These are phyloP conservation scores for Cladobotryum mycophilum DNA, from an alignment of 2,329 filamentous ascomycete species.

Conservation along the genomic window DNA sequence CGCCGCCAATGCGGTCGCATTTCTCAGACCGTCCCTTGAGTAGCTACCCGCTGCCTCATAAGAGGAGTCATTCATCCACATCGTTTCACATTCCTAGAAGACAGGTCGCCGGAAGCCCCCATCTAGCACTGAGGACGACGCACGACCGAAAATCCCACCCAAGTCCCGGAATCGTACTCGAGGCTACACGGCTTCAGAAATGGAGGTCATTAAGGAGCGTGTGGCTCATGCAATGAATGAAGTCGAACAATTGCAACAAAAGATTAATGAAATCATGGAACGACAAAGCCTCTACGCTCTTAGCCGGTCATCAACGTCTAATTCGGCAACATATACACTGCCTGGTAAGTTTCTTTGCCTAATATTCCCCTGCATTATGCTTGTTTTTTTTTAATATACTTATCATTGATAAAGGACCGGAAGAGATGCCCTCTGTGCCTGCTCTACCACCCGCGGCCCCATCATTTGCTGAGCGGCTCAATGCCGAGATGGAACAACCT, in stretches of 20 bases:
- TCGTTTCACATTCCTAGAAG: slow-evolving; percentile 52
- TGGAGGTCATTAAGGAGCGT: slow-evolving; percentile 47
- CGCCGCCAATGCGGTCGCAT: slow-evolving; percentile 33
- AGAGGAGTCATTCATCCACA: slow-evolving; percentile 44
- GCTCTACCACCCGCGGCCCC: slow-evolving; percentile 50
- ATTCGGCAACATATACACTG: slow-evolving; percentile 31
- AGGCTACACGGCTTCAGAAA: slow-evolving; percentile 39
- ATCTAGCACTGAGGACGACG: slow-evolving; percentile 18
- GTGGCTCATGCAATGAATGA: slow-evolving; percentile 54
- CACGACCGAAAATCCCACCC: slow-evolving; percentile 33
- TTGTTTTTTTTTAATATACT: slow-evolving; percentile 2
- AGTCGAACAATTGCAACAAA: slow-evolving; percentile 50
- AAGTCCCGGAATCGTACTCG: slow-evolving; percentile 36
- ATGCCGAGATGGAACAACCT: slow-evolving; percentile 37
- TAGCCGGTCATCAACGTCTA: slow-evolving; percentile 48
- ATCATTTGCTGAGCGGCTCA: slow-evolving; percentile 52
- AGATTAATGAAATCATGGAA: slow-evolving; percentile 55
- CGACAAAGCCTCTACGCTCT: slow-evolving; percentile 51
- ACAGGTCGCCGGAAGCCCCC: slow-evolving; percentile 24
- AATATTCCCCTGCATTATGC: not conserved
- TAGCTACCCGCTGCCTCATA: slow-evolving; percentile 26
- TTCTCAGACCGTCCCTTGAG: slow-evolving; percentile 28
- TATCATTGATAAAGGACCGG: slow-evolving; percentile 30
- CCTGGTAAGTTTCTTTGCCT: slow-evolving; percentile 22
- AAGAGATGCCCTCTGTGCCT: slow-evolving; percentile 50